Evolutionary conservation across 2,329 filamentous ascomycete species (phyloP).

Genomic region (Fusarium solani-melongenae): DNA sequence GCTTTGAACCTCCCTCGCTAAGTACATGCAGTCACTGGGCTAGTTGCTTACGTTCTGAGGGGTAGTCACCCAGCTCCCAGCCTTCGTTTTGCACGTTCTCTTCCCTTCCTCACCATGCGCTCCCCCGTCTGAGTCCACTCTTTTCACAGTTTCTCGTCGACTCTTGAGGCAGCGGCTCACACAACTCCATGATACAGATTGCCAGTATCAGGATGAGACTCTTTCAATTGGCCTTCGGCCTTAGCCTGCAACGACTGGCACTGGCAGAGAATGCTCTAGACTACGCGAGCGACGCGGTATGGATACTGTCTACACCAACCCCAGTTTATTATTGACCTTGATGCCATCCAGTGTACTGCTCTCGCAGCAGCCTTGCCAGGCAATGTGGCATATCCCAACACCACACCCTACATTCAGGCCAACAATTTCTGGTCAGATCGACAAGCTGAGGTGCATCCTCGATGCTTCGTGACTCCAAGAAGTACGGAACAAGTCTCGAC

Average conservation of each 20-base stretch:
- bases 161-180: neutral
- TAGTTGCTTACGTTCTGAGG: neutral
- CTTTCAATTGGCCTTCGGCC: neutral
- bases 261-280: neutral
- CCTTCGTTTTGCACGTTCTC: neutral
- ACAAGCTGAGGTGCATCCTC: slow-evolving; percentile 9
- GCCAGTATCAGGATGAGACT: neutral
- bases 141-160: neutral
- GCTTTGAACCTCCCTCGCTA: neutral
- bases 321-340: neutral
- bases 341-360: neutral
- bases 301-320: neutral
- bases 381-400: neutral
- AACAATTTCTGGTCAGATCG: slow-evolving; percentile 20
- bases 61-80: neutral
- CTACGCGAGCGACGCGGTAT: neutral
- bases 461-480: slow-evolving; percentile 10
- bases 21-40: neutral
- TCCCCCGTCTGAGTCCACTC: neutral
- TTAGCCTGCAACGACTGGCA: neutral
- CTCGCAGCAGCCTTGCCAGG: neutral
- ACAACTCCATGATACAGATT: neutral
- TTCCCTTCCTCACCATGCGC: neutral
- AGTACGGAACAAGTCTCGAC: neutral
- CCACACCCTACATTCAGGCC: neutral